Conservation (phyloP, 805 yeast genomes). For the Lachancea waltii region DNA sequence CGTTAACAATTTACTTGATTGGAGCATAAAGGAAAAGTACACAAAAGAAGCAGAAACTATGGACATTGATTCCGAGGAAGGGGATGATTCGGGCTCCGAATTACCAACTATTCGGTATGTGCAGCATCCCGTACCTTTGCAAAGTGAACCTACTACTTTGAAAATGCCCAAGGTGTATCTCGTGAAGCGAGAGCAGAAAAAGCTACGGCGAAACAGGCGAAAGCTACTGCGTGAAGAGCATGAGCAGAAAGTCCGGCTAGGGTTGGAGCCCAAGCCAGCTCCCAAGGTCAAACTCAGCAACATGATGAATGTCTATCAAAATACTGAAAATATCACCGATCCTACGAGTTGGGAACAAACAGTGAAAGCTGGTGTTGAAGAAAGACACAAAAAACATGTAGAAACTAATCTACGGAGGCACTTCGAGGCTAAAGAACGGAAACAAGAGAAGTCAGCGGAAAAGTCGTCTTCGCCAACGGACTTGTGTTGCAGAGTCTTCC, state of each 20-base stretch:
- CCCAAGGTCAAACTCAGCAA: constrained; percentile 83
- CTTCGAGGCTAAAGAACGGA: constrained; percentile 20
- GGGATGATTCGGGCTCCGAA: constrained; percentile 16
- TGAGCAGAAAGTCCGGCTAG: constrained; percentile 73
- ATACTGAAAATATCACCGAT: constrained; percentile 79
- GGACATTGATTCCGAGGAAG: constrained; percentile 18
- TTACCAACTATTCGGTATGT: constrained; percentile 60
- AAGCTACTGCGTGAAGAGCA: constrained; percentile 55
- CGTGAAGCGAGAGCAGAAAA: constrained; percentile 71
- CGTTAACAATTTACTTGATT: constrained; percentile 32
- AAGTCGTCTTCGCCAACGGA: neutral
- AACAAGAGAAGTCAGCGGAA: constrained; percentile 6
- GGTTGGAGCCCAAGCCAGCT: constrained; percentile 80
- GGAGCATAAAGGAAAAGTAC: constrained; percentile 35
- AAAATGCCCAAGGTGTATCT: constrained; percentile 46
- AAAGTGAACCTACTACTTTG: constrained; percentile 38
- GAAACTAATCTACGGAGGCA: constrained; percentile 54
- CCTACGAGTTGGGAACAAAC: constrained; percentile 79
- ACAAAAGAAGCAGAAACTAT: constrained; percentile 28
- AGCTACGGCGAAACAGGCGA: constrained; percentile 65
- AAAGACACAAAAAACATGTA: constrained; percentile 54
- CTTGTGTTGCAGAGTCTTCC: constrained; percentile 44
- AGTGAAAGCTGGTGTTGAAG: constrained; percentile 63
- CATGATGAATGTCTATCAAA: constrained; percentile 70
- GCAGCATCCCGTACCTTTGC: constrained; percentile 72